phyloP scores from a whole-genome alignment of 2,329 filamentous ascomycete genomes.

The Fusarium denticulatum region DNA sequence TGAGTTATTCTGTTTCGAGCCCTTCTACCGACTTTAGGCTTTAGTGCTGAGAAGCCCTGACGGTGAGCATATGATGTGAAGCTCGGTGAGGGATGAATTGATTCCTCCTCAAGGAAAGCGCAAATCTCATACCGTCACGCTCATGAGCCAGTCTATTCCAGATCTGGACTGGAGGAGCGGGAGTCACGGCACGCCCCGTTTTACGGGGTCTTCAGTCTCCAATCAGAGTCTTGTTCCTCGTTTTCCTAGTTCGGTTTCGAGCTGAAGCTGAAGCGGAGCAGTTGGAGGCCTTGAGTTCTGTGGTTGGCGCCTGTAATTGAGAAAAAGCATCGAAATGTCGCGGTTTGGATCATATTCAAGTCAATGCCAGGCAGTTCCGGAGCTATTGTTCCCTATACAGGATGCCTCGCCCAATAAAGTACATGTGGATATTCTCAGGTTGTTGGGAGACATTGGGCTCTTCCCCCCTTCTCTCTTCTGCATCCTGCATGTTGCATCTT shows the following conservation, averaged over 20 bases:
- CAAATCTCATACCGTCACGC: background rate
- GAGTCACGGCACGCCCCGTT: constrained; percentile 41
- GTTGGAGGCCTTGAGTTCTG: background rate
- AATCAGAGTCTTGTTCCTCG: constrained; percentile 29
- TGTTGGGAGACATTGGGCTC: background rate
- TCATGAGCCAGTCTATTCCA: constrained; percentile 19
- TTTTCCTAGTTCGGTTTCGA: background rate
- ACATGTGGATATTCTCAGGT: background rate
- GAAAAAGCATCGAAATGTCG: background rate
- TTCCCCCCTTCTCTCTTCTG: background rate
- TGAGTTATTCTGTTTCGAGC: constrained; percentile 7
- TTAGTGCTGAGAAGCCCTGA: background rate
- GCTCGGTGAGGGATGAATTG: background rate
- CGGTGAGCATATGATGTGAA: background rate
- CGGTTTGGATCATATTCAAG: background rate
- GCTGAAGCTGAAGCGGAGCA: constrained; percentile 3
- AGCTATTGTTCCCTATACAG: background rate
- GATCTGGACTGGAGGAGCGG: constrained; percentile 32
- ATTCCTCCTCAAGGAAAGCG: background rate
- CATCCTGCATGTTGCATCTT: background rate
- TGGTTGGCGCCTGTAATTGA: background rate
- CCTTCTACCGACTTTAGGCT: background rate
- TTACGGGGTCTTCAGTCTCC: constrained; percentile 1
- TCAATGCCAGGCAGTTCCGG: background rate
- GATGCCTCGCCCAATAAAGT: background rate